phyloP scores from a whole-genome alignment of 2,329 filamentous ascomycete genomes.

The Cryphonectria radicalis region DNA sequence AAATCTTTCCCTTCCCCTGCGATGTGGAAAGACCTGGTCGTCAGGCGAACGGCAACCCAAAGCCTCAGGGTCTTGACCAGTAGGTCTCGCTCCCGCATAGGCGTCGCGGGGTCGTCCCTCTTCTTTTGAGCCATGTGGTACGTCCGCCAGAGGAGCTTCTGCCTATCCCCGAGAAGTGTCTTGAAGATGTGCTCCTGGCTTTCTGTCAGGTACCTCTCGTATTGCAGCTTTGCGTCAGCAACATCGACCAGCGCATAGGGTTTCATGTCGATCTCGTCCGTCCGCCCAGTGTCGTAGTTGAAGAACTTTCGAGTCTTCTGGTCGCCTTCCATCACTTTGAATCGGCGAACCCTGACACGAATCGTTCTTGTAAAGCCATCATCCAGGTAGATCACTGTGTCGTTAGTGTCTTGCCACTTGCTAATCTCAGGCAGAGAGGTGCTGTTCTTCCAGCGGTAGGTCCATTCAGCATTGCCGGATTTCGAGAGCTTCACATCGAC shows the following conservation, averaged over 20 bases:
- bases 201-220: slow-evolving; percentile 54
- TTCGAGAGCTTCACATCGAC: slow-evolving; percentile 63
- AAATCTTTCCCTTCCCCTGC: slow-evolving; percentile 56
- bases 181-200: slow-evolving; percentile 53
- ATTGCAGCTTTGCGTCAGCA: slow-evolving; percentile 53
- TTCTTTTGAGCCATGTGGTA: slow-evolving; percentile 48
- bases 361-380: slow-evolving; percentile 59
- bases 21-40: slow-evolving; percentile 64
- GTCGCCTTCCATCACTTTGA: slow-evolving; percentile 60
- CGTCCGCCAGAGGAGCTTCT: slow-evolving; percentile 52
- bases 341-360: slow-evolving; percentile 56
- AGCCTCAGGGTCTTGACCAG: slow-evolving; percentile 56
- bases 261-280: slow-evolving; percentile 55
- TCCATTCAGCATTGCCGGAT: slow-evolving; percentile 64
- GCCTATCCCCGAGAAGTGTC: slow-evolving; percentile 42
- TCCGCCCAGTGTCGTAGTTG: slow-evolving; percentile 43
- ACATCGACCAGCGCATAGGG: slow-evolving; percentile 61
- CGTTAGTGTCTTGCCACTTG: slow-evolving; percentile 58
- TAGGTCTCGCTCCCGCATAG: slow-evolving; percentile 49
- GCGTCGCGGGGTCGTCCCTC: slow-evolving; percentile 36
- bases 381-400: slow-evolving; percentile 54
- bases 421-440: slow-evolving; percentile 57
- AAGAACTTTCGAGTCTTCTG: slow-evolving; percentile 60
- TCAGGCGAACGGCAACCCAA: slow-evolving; percentile 65
- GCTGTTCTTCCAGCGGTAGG: slow-evolving; percentile 59